Evolutionary conservation across 2,329 filamentous ascomycete species (phyloP), one percentile per base, ranked within the genome.

Genomic region (Coniochaeta prunicola): DNA sequence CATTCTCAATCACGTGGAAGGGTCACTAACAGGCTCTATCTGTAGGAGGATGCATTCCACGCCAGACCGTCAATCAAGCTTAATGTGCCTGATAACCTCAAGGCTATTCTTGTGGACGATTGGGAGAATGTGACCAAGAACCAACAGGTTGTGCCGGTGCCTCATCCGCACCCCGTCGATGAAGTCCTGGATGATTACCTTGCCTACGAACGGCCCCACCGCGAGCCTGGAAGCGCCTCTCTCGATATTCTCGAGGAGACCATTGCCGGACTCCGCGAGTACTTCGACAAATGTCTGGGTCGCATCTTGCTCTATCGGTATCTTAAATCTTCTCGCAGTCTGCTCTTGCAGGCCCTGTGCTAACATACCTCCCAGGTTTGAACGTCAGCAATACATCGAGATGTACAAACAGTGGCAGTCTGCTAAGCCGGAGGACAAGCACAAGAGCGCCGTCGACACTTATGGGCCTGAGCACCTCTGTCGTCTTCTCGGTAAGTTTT

Each of bases 121-220:
- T 99, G 94, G 94, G 94, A 99, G 73, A 96, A 97, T 67, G 87
- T 99, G 62, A 99, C 94, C 59, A 97, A 97, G 76, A 94, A 96
- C 70, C 85, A 91, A 65, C 90, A 93, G 69, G 85, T 97, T 4
- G 91, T 97, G 33, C 87, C 90, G 1, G 79, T 99, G 17, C 94
- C 94, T 0, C 87, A 91, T 53, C 79, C 81, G 30, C 84, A 88
- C 57, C 86, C 93, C 1, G 91, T 94, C 60, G 85, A 83, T 63
- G 77, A 84, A 64, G 91, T 99, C 61, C 77, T 99, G 17, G 82
- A 91, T 55, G 89, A 93, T 63, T 99, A 97, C 71, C 79, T 88
- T 59, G 80, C 81, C 1, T 84, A 86, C 67, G 89, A 91, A 76
- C 83, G 80, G 62, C 81, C 81, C 31, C 87, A 87, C 65, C 86